Evolutionary conservation across 2,329 filamentous ascomycete species (phyloP).

Genomic region (Colletotrichum lentis): DNA sequence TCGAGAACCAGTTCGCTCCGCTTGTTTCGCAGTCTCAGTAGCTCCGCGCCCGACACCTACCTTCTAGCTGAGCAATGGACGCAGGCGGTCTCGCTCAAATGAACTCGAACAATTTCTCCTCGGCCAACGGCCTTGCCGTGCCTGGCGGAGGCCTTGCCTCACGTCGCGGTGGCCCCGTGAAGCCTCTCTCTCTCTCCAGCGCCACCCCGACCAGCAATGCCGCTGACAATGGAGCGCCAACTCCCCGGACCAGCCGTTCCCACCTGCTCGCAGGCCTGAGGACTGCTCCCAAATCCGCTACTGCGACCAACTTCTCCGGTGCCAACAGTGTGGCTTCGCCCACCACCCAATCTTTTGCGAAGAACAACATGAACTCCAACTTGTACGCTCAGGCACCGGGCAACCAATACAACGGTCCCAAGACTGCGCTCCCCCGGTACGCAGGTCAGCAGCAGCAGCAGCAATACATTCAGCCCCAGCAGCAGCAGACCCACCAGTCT

Average conservation of each 20-base stretch:
- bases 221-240: conserved; percentile 74
- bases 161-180: conserved; percentile 84
- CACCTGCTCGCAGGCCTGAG: conserved; percentile 92
- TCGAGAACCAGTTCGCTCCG: conserved; percentile 25
- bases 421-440: conserved; percentile 65
- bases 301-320: conserved; percentile 71
- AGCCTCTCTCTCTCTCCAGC: conserved; percentile 82
- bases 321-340: conserved; percentile 63
- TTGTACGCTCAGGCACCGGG: conserved; percentile 56
- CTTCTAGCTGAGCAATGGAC: conserved; percentile 72
- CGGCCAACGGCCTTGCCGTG: conserved; percentile 76
- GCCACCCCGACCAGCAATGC: conserved; percentile 74
- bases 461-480: conserved; percentile 45
- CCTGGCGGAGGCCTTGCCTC: conserved; percentile 84
- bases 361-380: conserved; percentile 56
- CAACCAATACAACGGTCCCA: conserved; percentile 59
- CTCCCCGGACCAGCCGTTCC: conserved; percentile 91
- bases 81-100: conserved; percentile 99
- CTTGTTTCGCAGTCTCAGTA: conserved; percentile 22
- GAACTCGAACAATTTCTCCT: conserved; percentile 84
- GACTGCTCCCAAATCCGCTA: conserved; percentile 88
- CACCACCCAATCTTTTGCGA: conserved; percentile 54
- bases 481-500: conserved; percentile 39
- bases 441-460: conserved; percentile 47
- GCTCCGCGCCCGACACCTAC: conserved; percentile 15